A percentile compares a stretch with the other conserved stretches of the same genome.
These are phyloP conservation scores for Penicillium sp. DNA, from an alignment of 2,329 filamentous ascomycete genomes.

Conservation along the genomic window DNA sequence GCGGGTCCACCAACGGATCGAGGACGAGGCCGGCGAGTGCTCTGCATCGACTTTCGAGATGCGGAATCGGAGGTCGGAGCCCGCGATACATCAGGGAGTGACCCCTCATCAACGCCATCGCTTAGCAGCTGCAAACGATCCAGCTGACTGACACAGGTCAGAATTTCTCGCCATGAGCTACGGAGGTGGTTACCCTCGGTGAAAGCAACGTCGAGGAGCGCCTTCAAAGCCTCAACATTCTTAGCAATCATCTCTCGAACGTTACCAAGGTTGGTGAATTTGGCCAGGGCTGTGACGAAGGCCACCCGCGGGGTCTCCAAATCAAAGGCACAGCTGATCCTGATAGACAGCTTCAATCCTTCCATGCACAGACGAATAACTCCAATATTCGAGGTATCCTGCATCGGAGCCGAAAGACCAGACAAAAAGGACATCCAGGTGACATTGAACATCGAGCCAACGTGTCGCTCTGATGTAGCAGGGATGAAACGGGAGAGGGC, in stretches of 20 bases:
- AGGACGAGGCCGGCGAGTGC: conserved; percentile 53
- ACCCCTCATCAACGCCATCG: conserved; percentile 89
- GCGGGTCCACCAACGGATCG: conserved; percentile 54
- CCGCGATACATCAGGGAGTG: conserved; percentile 88
- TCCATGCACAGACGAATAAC: conserved; percentile 92
- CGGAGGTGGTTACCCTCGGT: conserved; percentile 89
- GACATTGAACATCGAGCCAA: conserved; percentile 97
- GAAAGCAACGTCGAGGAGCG: conserved; percentile 87
- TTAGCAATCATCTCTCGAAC: conserved; percentile 93
- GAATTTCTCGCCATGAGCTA: conserved; percentile 91
- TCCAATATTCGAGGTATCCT: conserved; percentile 90
- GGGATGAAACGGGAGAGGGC: conserved; percentile 78
- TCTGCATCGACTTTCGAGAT: conserved; percentile 69
- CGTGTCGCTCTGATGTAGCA: conserved; percentile 90
- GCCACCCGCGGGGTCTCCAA: conserved; percentile 91
- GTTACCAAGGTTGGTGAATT: conserved; percentile 95
- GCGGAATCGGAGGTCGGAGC: conserved; percentile 65
- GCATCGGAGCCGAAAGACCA: conserved; percentile 87
- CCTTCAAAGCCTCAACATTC: conserved; percentile 92
- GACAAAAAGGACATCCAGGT: conserved; percentile 99
- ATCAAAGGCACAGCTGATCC: conserved; percentile 91
- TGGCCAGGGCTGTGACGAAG: conserved; percentile 89
- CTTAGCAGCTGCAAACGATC: conserved; percentile 94
- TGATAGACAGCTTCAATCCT: conserved; percentile 90
- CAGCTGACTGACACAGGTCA: conserved; percentile 94